phyloP scores from a whole-genome alignment of 2,329 filamentous ascomycete genomes.

The Aspergillus melleus region DNA sequence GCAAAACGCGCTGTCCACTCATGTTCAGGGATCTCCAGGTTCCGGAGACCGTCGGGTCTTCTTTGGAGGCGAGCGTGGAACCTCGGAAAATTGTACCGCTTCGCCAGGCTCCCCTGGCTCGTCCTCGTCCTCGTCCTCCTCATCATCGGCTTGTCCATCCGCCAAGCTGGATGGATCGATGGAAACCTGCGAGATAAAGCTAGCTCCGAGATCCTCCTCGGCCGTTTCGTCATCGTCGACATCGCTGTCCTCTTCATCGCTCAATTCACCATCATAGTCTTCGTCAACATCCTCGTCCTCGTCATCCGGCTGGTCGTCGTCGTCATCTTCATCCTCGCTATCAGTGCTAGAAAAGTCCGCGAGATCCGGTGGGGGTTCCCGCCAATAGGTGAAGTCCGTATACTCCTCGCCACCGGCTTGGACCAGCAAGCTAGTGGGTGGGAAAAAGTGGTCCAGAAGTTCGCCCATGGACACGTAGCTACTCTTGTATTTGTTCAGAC shows the following conservation, averaged over 20 bases:
- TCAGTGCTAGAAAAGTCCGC: conserved; percentile 89
- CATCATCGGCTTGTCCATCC: conserved; percentile 41
- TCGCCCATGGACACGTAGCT: conserved; percentile 97
- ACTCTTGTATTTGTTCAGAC: conserved; percentile 90
- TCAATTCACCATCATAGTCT: conserved; percentile 41
- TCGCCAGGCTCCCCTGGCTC: conserved; percentile 1
- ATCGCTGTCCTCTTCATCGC: conserved; percentile 55
- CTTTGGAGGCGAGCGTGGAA: background rate
- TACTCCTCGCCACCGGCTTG: conserved; percentile 90
- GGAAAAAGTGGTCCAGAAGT: conserved; percentile 97
- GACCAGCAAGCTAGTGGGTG: conserved; percentile 81
- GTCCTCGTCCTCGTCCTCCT: conserved; percentile 24
- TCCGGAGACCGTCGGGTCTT: background rate
- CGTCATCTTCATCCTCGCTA: conserved; percentile 56
- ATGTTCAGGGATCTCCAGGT: background rate
- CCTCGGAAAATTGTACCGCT: background rate
- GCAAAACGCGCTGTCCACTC: background rate
- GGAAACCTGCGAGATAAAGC: conserved; percentile 36
- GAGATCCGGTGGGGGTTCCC: conserved; percentile 77
- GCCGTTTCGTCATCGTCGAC: conserved; percentile 50
- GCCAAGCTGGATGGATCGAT: conserved; percentile 48
- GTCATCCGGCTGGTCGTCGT: conserved; percentile 46
- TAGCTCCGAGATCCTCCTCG: conserved; percentile 48
- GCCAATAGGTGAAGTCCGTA: conserved; percentile 97
- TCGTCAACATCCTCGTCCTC: conserved; percentile 45